phyloP scores from a whole-genome alignment of 2,329 filamentous ascomycete genomes.

The Penicillium sp. region DNA sequence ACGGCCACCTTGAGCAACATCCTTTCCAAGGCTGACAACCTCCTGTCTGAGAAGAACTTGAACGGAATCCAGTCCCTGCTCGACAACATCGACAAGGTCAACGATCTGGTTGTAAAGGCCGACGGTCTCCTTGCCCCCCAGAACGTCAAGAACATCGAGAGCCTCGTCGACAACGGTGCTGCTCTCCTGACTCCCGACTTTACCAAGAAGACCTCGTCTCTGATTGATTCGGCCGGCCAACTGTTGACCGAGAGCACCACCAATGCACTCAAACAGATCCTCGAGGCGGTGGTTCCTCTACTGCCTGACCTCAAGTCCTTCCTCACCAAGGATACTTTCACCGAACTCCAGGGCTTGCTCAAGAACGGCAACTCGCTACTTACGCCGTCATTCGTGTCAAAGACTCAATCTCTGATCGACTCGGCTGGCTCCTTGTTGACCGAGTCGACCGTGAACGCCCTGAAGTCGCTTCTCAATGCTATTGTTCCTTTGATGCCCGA shows the following conservation, averaged over 20 bases:
- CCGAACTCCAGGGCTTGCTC: slow-evolving; percentile 15
- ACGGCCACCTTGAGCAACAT: slow-evolving; percentile 18
- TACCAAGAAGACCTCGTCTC: slow-evolving; percentile 14
- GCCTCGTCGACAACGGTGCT: slow-evolving; percentile 25
- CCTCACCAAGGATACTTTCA: slow-evolving; percentile 18
- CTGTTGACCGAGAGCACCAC: slow-evolving; percentile 11
- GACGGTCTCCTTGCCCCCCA: slow-evolving; percentile 25
- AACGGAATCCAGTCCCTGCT: slow-evolving; percentile 19
- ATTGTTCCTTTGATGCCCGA: slow-evolving; percentile 51
- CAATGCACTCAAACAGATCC: slow-evolving; percentile 19
- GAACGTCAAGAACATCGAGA: slow-evolving; percentile 25
- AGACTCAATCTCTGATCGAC: slow-evolving; percentile 18
- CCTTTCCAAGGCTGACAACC: slow-evolving; percentile 15
- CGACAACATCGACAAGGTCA: slow-evolving; percentile 28
- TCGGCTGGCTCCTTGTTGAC: slow-evolving; percentile 18
- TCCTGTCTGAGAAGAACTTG: slow-evolving; percentile 19
- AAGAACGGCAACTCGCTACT: slow-evolving; percentile 20
- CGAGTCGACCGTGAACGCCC: slow-evolving; percentile 6
- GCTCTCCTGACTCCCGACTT: slow-evolving; percentile 24
- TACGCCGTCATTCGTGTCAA: slow-evolving; percentile 16
- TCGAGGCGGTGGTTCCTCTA: slow-evolving; percentile 12
- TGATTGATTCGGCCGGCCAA: slow-evolving; percentile 14
- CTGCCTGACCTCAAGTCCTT: slow-evolving; percentile 18
- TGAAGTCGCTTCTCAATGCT: slow-evolving; percentile 5
- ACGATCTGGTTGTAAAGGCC: slow-evolving; percentile 28